These are phyloP conservation scores for Pythium phragmiticola DNA, from an alignment of 352 stramenopile genomes.

Conservation along the genomic window DNA sequence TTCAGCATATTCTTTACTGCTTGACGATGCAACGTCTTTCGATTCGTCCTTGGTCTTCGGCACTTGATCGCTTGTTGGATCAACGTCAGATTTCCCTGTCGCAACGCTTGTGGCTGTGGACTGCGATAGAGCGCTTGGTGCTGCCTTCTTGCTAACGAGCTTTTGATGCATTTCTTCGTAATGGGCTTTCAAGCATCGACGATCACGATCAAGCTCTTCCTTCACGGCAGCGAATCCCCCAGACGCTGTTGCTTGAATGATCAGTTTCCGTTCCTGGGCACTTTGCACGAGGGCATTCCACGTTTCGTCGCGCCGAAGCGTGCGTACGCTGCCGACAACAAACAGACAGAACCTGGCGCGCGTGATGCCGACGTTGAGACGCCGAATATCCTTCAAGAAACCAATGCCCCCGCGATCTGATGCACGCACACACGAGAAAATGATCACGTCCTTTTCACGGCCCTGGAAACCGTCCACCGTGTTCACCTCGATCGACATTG, in stretches of 20 bases:
- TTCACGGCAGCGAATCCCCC: slow-evolving; percentile 17
- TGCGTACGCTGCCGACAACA: slow-evolving; percentile 79
- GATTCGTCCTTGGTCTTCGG: not conserved
- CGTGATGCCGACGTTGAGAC: slow-evolving; percentile 90
- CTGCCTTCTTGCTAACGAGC: slow-evolving; percentile 37
- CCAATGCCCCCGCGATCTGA: slow-evolving; percentile 80
- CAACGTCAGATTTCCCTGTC: not conserved
- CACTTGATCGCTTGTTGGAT: not conserved
- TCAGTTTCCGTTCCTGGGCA: slow-evolving; percentile 57
- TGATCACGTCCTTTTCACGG: slow-evolving; percentile 98
- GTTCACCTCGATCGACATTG: slow-evolving; percentile 91
- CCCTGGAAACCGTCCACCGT: slow-evolving; percentile 99
- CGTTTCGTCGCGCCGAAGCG: slow-evolving; percentile 71
- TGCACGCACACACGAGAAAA: slow-evolving; percentile 96
- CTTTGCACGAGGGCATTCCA: slow-evolving; percentile 79
- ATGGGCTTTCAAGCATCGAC: slow-evolving; percentile 37
- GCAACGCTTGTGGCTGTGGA: not conserved
- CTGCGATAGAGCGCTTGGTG: not conserved
- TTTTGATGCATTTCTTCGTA: slow-evolving; percentile 79
- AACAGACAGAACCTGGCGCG: slow-evolving; percentile 87
- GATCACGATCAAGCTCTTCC: slow-evolving; percentile 21
- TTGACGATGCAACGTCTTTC: not conserved
- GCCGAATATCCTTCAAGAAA: slow-evolving; percentile 89
- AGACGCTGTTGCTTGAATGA: slow-evolving; percentile 44
- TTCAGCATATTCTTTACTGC: not conserved